These are phyloP conservation scores for Linderniella brevidens DNA, from an alignment of 257 asterid species.

Conservation along the genomic window DNA sequence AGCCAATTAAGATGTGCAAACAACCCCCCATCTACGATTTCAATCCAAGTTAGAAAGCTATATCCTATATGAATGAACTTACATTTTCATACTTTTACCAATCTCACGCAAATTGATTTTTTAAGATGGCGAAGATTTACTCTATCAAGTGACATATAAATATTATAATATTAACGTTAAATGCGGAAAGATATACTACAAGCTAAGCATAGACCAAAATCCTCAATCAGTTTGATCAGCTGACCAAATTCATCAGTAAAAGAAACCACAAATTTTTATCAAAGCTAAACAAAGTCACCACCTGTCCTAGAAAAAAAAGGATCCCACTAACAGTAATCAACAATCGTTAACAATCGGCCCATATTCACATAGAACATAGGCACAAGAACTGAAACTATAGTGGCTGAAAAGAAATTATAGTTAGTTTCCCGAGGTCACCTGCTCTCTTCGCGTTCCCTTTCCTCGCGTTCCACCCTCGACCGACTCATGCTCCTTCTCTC, in stretches of 20 bases:
- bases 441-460: constrained; percentile 51
- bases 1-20: constrained; percentile 90
- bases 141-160: too few relatives aligned
- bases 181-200: too few relatives aligned
- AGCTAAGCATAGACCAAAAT: too few relatives aligned
- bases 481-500: constrained; percentile 13
- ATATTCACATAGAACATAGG: constrained; percentile 2
- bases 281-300: too few relatives aligned
- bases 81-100: constrained; percentile 19
- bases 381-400: background rate
- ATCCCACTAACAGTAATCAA: too few relatives aligned
- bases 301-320: too few relatives aligned
- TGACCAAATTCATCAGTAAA: too few relatives aligned
- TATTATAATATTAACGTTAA: too few relatives aligned
- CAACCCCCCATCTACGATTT: constrained; percentile 97
- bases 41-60: constrained; percentile 85
- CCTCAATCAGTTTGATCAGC: too few relatives aligned
- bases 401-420: constrained; percentile 7
- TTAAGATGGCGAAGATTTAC: too few relatives aligned
- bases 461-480: constrained; percentile 14
- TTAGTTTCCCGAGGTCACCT: constrained; percentile 35
- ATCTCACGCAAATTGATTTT: constrained; percentile 16
- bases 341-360: too few relatives aligned
- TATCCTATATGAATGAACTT: constrained; percentile 43
- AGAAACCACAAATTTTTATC: too few relatives aligned